A percentile compares a stretch with the other conserved stretches of the same genome.
Evolutionary conservation across 1,139 yeast species (phyloP).

Genomic region (Spathaspora sp.): DNA sequence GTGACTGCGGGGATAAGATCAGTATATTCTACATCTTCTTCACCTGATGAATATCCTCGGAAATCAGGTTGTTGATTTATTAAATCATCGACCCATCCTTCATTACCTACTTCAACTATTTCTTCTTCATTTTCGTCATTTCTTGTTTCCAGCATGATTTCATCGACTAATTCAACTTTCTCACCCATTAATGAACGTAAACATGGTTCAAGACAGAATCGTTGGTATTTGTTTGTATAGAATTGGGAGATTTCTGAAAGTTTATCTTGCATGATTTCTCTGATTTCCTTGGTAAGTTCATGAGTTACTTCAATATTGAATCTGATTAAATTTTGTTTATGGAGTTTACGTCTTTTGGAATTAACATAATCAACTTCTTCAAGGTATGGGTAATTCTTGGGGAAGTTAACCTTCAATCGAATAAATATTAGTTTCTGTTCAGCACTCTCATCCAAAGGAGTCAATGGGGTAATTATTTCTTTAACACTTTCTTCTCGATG

Average conservation of each 20-base stretch:
- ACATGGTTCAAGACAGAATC: constrained; percentile 79
- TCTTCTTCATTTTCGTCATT: constrained; percentile 21
- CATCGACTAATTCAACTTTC: constrained; percentile 52
- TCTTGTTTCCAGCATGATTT: constrained; percentile 22
- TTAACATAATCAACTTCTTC: constrained; percentile 41
- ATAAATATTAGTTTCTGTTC: constrained; percentile 67
- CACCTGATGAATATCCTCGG: constrained; percentile 24
- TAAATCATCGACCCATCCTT: constrained; percentile 48
- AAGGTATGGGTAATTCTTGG: constrained; percentile 64
- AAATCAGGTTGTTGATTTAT: constrained; percentile 36
- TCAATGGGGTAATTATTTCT: constrained; percentile 1
- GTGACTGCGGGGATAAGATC: constrained; percentile 27
- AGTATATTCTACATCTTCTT: constrained; percentile 28
- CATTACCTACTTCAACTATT: constrained; percentile 35
- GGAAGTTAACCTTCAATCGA: constrained; percentile 67
- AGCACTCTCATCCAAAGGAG: constrained; percentile 3
- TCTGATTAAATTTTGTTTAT: constrained; percentile 26
- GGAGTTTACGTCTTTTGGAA: constrained; percentile 21
- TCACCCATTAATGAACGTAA: constrained; percentile 82
- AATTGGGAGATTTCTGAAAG: constrained; percentile 57
- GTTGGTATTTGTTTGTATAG: constrained; percentile 53
- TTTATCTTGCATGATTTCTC: constrained; percentile 48
- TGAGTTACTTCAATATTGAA: constrained; percentile 78
- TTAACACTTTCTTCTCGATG: constrained; percentile 4
- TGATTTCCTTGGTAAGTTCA: constrained; percentile 51